These are phyloP conservation scores for Agapanthus africanus DNA, from an alignment of 106 monocot genomes.

Conservation along the genomic window DNA sequence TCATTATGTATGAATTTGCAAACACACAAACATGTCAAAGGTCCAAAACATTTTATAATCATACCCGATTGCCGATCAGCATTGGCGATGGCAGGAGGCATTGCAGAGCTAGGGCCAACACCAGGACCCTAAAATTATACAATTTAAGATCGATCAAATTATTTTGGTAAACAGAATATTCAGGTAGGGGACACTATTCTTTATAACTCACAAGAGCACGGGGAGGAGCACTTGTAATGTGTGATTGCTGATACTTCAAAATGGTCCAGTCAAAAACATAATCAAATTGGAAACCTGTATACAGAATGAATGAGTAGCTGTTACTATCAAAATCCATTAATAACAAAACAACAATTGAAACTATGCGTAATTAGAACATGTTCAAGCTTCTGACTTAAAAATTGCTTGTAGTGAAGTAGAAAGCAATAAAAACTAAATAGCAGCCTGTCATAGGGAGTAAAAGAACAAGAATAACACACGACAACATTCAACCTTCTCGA, in stretches of 20 bases:
- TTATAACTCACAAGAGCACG: conserved; percentile 23
- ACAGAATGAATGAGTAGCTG: neutral
- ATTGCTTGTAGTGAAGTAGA: too few species aligned
- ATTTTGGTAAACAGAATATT: neutral
- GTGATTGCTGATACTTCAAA: conserved; percentile 43
- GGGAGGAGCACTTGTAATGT: conserved; percentile 24
- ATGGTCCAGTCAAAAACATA: conserved; percentile 50
- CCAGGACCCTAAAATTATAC: conserved; percentile 16
- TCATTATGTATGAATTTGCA: neutral
- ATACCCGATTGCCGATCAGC: conserved; percentile 30
- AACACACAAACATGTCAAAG: neutral
- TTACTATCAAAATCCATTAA: neutral
- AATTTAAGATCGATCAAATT: neutral
- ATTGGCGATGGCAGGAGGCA: conserved; percentile 18
- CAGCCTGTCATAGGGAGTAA: too few species aligned
- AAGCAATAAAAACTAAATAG: neutral
- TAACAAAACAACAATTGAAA: neutral
- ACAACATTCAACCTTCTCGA: conserved; percentile 45
- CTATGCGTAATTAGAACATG: neutral
- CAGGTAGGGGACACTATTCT: neutral
- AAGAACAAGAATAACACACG: neutral
- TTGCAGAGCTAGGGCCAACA: conserved; percentile 30
- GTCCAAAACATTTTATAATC: neutral
- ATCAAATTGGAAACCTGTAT: conserved; percentile 47
- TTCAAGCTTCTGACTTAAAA: neutral